phyloP scores from a whole-genome alignment of 1,284 basidiomycete genomes.

The Puccinia polysora region DNA sequence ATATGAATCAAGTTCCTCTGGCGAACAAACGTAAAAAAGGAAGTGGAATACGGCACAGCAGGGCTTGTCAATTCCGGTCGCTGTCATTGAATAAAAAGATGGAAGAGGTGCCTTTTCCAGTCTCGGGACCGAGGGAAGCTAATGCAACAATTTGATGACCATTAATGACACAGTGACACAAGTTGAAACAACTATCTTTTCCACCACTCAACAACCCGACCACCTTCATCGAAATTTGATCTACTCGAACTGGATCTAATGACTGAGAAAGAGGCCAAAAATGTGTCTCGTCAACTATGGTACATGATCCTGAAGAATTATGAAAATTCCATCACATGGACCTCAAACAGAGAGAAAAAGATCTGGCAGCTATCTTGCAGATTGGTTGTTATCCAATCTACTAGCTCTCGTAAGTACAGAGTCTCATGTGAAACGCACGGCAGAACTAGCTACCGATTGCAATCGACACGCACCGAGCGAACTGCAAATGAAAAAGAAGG shows the following conservation, averaged over 20 bases:
- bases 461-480: not conserved
- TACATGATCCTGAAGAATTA: not conserved
- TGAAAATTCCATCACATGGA: not conserved
- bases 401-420: not conserved
- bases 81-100: not conserved
- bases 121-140: constrained; percentile 76
- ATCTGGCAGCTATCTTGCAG: constrained; percentile 1
- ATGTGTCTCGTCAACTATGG: constrained; percentile 28
- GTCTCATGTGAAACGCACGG: not conserved
- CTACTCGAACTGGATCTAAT: not conserved
- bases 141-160: constrained; percentile 84
- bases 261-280: not conserved
- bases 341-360: constrained; percentile 27
- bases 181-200: constrained; percentile 96
- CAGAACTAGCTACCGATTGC: not conserved
- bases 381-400: not conserved
- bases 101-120: constrained; percentile 64
- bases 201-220: constrained; percentile 93
- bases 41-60: not conserved
- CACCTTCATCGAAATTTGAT: constrained; percentile 68
- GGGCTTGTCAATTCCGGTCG: too few relatives aligned
- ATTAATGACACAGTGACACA: constrained; percentile 79
- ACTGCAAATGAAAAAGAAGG: not conserved
- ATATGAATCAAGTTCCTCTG: constrained; percentile 98
- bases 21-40: constrained; percentile 13